Evolutionary conservation across 2,329 filamentous ascomycete genomes (phyloP).

Genomic region (Clarireedia paspali): DNA sequence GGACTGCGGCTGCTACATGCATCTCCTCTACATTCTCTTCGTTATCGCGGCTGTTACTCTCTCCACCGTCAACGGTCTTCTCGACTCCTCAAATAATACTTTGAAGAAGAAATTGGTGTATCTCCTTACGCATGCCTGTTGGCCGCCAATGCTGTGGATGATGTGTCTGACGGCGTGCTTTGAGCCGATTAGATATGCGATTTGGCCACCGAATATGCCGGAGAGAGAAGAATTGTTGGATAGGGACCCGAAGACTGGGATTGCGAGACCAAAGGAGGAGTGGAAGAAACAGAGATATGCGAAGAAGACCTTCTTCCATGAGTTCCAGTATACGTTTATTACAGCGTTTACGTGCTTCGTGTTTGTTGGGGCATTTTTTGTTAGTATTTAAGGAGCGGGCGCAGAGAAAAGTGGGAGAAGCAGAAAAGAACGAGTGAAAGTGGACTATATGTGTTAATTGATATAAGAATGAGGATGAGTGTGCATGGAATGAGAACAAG

Average conservation of each 20-base stretch:
- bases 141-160: constrained; percentile 50
- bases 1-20: constrained; percentile 49
- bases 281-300: constrained; percentile 50
- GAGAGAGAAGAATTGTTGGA: constrained; percentile 49
- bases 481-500: not conserved
- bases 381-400: not conserved
- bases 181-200: constrained; percentile 52
- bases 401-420: not conserved
- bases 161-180: constrained; percentile 27
- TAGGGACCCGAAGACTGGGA: constrained; percentile 45
- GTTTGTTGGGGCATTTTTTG: constrained; percentile 31
- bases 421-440: not conserved
- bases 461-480: not conserved
- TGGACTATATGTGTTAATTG: not conserved
- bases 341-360: constrained; percentile 42
- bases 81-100: constrained; percentile 39
- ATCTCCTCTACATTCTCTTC: constrained; percentile 37
- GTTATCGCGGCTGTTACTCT: constrained; percentile 32
- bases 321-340: constrained; percentile 44
- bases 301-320: constrained; percentile 47
- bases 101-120: constrained; percentile 29
- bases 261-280: constrained; percentile 41
- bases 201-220: constrained; percentile 50
- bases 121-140: constrained; percentile 52
- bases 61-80: constrained; percentile 31